Evolutionary conservation across 2,329 filamentous ascomycete species (phyloP).

Genomic region (Daldinia sp.): DNA sequence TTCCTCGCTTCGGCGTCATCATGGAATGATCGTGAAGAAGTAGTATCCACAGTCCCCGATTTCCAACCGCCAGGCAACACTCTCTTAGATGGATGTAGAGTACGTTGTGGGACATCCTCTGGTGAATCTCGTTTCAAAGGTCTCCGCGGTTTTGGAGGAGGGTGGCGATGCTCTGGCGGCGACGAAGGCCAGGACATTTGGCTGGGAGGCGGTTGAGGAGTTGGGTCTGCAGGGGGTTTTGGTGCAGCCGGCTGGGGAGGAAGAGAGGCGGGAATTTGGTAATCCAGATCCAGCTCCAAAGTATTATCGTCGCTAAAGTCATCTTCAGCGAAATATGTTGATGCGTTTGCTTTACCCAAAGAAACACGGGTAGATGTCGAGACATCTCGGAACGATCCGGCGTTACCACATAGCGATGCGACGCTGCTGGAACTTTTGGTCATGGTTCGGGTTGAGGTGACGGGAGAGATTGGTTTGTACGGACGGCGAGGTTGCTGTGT

Average conservation of each 20-base stretch:
- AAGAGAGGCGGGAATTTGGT: slow-evolving; percentile 69
- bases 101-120: slow-evolving; percentile 48
- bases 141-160: slow-evolving; percentile 51
- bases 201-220: slow-evolving; percentile 48
- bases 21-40: slow-evolving; percentile 52
- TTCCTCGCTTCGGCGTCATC: slow-evolving; percentile 50
- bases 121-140: slow-evolving; percentile 59
- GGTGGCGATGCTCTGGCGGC: slow-evolving; percentile 62
- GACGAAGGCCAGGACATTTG: slow-evolving; percentile 79
- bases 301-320: slow-evolving; percentile 89
- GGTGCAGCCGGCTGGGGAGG: slow-evolving; percentile 53
- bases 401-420: slow-evolving; percentile 59
- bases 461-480: slow-evolving; percentile 35
- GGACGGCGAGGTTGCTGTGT: slow-evolving; percentile 43
- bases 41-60: slow-evolving; percentile 41
- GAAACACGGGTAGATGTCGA: slow-evolving; percentile 52
- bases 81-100: slow-evolving; percentile 65
- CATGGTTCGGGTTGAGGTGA: slow-evolving; percentile 23
- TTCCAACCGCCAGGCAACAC: slow-evolving; percentile 67
- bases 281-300: slow-evolving; percentile 72
- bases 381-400: slow-evolving; percentile 63
- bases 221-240: slow-evolving; percentile 39
- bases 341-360: slow-evolving; percentile 45
- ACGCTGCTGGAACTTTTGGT: slow-evolving; percentile 49
- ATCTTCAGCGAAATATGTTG: slow-evolving; percentile 77